Evolutionary conservation across 2,329 filamentous ascomycete genomes (phyloP).

Genomic region (Aspergillus sp.): DNA sequence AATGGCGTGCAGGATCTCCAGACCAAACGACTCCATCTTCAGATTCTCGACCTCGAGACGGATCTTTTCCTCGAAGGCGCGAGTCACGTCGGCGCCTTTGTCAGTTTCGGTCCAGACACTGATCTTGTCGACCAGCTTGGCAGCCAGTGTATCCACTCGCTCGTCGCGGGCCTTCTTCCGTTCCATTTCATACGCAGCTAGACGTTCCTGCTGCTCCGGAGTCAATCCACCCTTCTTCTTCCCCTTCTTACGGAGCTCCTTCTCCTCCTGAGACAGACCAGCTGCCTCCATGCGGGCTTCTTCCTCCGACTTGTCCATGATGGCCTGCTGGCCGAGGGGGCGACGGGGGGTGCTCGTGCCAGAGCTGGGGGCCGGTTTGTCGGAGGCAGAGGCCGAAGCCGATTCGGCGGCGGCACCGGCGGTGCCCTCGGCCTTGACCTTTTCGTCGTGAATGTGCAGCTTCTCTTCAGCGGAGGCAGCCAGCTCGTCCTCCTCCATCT

Average conservation of each 20-base stretch:
- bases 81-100: slow-evolving; percentile 78
- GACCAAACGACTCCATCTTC: slow-evolving; percentile 98
- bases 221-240: slow-evolving; percentile 85
- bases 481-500: slow-evolving; percentile 68
- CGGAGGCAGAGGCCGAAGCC: slow-evolving; percentile 20
- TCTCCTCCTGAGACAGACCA: slow-evolving; percentile 69
- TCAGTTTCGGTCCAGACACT: slow-evolving; percentile 98
- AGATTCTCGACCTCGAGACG: slow-evolving; percentile 93
- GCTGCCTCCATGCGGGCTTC: slow-evolving; percentile 64
- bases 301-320: slow-evolving; percentile 86
- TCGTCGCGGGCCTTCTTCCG: slow-evolving; percentile 81
- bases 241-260: slow-evolving; percentile 73
- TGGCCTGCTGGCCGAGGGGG: slow-evolving; percentile 73
- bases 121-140: slow-evolving; percentile 85
- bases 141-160: slow-evolving; percentile 77
- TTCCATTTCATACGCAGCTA: slow-evolving; percentile 85
- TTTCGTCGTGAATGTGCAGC: slow-evolving; percentile 45
- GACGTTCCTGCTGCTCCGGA: slow-evolving; percentile 90
- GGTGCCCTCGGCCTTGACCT: slow-evolving; percentile 39
- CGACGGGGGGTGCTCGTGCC: slow-evolving; percentile 50
- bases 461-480: slow-evolving; percentile 54
- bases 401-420: slow-evolving; percentile 31
- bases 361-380: slow-evolving; percentile 31
- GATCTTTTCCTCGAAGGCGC: slow-evolving; percentile 91
- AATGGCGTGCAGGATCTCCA: slow-evolving; percentile 95